Evolutionary conservation across 495 filamentous ascomycete species (phyloP).

Genomic region (Astrothelium subdiscretum): DNA sequence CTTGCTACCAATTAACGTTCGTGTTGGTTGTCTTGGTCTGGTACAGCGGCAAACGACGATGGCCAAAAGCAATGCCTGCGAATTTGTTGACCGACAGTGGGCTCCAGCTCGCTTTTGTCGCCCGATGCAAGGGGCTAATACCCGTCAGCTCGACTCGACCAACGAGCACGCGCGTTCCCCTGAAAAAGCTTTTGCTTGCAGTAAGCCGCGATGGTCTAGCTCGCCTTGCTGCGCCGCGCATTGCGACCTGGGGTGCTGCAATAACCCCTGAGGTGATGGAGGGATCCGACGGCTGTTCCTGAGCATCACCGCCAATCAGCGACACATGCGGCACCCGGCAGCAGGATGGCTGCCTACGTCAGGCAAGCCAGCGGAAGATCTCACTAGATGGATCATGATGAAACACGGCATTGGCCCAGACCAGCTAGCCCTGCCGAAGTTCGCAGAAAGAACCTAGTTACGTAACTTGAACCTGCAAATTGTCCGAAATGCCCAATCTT

Average conservation of each 20-base stretch:
- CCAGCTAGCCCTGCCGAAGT: neutral
- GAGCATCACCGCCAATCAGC: neutral
- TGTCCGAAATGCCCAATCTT: neutral
- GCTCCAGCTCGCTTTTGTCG: neutral
- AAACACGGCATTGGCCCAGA: neutral
- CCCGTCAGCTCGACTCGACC: neutral
- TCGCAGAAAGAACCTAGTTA: neutral
- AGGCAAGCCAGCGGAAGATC: neutral
- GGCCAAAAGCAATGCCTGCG: neutral
- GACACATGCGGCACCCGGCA: neutral
- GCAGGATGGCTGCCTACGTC: neutral
- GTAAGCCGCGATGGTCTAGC: neutral
- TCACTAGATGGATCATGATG: neutral
- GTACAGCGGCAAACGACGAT: neutral
- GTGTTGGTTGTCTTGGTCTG: neutral
- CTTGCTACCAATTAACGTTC: neutral
- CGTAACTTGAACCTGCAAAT: neutral
- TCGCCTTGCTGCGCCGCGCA: neutral
- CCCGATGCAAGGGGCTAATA: neutral
- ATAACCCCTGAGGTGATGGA: neutral
- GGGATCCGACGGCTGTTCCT: neutral
- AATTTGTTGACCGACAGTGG: neutral
- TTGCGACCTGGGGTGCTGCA: no score
- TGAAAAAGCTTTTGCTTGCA: neutral
- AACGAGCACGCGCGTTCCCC: neutral